These are phyloP conservation scores for Phyllosticta paracitricarpa DNA, from an alignment of 2,329 filamentous ascomycete species.

Conservation along the genomic window DNA sequence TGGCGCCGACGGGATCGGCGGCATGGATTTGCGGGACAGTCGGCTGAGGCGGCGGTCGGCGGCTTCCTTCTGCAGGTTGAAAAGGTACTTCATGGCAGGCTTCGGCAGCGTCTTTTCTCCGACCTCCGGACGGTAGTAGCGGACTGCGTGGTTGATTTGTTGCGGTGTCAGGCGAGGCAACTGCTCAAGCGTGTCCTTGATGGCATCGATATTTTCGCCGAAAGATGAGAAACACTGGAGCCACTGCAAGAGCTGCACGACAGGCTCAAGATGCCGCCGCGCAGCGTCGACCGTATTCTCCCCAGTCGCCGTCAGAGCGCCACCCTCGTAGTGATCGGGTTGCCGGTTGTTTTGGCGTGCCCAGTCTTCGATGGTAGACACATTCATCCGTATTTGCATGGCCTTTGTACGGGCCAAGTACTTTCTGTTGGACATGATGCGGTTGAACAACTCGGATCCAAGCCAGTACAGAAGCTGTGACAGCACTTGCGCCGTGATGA, in stretches of 20 bases:
- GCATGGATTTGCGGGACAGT: slow-evolving; percentile 5
- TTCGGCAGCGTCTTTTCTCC: slow-evolving; percentile 88
- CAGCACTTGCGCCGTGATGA: slow-evolving; percentile 85
- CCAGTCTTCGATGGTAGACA: slow-evolving; percentile 93
- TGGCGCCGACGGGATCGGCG: background rate
- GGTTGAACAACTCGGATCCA: slow-evolving; percentile 91
- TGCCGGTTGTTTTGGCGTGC: slow-evolving; percentile 85
- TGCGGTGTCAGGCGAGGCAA: slow-evolving; percentile 74
- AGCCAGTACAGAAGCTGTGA: slow-evolving; percentile 95
- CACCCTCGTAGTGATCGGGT: slow-evolving; percentile 90
- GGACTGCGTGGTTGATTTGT: slow-evolving; percentile 83
- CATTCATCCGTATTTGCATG: slow-evolving; percentile 99
- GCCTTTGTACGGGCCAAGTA: slow-evolving; percentile 94
- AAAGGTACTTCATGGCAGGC: slow-evolving; percentile 76
- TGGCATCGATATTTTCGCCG: slow-evolving; percentile 77
- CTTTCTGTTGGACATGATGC: slow-evolving; percentile 91
- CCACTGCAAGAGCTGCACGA: slow-evolving; percentile 94
- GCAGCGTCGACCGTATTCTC: slow-evolving; percentile 81
- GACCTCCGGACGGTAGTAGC: slow-evolving; percentile 88
- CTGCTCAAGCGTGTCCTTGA: slow-evolving; percentile 83
- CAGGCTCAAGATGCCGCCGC: slow-evolving; percentile 72
- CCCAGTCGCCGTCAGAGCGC: slow-evolving; percentile 73
- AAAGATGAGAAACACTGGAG: slow-evolving; percentile 94
- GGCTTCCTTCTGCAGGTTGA: slow-evolving; percentile 68
- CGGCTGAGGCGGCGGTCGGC: slow-evolving; percentile 27